A percentile compares a stretch with the other conserved stretches of the same genome.
Conservation (phyloP, 257 asterid genomes). For the Ilex aquifolium region DNA sequence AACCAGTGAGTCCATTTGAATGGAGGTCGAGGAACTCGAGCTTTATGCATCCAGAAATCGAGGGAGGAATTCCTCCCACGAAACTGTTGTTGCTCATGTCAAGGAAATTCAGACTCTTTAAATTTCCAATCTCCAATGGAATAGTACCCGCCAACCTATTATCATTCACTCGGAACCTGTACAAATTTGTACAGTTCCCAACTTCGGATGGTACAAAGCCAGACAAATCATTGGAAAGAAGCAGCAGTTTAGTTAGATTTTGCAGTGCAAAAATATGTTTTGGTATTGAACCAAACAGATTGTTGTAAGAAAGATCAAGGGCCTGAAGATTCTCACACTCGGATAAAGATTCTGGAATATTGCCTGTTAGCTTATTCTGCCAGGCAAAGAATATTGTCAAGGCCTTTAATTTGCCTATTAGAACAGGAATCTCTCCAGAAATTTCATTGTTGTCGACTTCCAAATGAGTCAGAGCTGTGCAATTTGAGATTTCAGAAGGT, state of each 20-base stretch:
- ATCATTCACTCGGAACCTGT: constrained; percentile 63
- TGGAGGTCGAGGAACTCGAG: constrained; percentile 96
- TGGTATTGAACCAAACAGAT: constrained; percentile 70
- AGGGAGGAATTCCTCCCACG: constrained; percentile 59
- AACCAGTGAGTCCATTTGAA: constrained; percentile 57
- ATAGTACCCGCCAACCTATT: constrained; percentile 75
- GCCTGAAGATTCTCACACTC: constrained; percentile 69
- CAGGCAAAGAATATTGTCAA: constrained; percentile 82
- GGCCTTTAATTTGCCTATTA: constrained; percentile 51
- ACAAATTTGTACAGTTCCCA: constrained; percentile 78
- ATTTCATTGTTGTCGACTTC: constrained; percentile 82
- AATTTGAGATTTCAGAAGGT: constrained; percentile 66
- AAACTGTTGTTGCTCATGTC: constrained; percentile 69
- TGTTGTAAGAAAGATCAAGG: constrained; percentile 82
- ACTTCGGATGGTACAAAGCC: constrained; percentile 84
- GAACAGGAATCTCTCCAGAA: constrained; percentile 68
- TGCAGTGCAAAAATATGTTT: constrained; percentile 45
- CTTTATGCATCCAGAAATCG: constrained; percentile 54
- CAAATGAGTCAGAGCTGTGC: constrained; percentile 59
- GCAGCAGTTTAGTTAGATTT: constrained; percentile 68
- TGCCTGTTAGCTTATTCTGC: constrained; percentile 82
- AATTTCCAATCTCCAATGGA: constrained; percentile 79
- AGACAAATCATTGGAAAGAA: constrained; percentile 64
- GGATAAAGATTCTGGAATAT: constrained; percentile 65
- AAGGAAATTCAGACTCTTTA: constrained; percentile 61